A percentile compares a stretch with the other conserved stretches of the same genome.
Evolutionary conservation across 164 flowering plant species (phyloP).

Genomic region (Cinnamomum micranthum): DNA sequence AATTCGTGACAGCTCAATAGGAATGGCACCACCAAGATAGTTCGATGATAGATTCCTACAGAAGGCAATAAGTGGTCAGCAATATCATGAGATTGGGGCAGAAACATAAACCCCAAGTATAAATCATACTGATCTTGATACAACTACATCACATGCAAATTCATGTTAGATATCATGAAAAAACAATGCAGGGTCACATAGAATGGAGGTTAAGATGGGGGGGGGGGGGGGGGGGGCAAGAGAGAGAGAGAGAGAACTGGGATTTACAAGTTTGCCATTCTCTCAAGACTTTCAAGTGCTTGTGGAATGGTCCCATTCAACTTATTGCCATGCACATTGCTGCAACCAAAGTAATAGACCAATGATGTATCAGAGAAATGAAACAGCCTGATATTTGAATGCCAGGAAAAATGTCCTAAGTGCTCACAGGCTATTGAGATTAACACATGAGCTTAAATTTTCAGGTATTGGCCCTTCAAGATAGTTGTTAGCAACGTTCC

Average conservation of each 20-base stretch:
- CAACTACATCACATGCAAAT: background rate
- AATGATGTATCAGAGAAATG: background rate
- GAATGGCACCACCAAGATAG: slow-evolving; percentile 63
- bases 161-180: background rate
- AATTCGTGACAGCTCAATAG: slow-evolving; percentile 79
- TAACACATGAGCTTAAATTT: slow-evolving; percentile 84
- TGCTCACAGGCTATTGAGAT: slow-evolving; percentile 87
- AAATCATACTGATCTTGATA: background rate
- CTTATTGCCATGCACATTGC: slow-evolving; percentile 72
- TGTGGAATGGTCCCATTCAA: slow-evolving; percentile 80
- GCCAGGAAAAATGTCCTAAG: background rate
- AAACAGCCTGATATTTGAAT: background rate
- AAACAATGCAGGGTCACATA: no score
- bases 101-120: background rate
- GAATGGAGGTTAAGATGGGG: background rate
- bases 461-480: slow-evolving; percentile 91
- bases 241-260: background rate
- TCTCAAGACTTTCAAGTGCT: slow-evolving; percentile 62
- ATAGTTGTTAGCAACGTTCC: slow-evolving; percentile 84
- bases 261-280: slow-evolving; percentile 82
- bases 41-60: slow-evolving; percentile 78
- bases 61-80: background rate
- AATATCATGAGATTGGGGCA: background rate
- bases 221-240: slow-evolving; percentile 11
- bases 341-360: slow-evolving; percentile 21